Base-by-base conservation (phyloP, 257 asterid genomes). In the Nicotiana undulata region DNA sequence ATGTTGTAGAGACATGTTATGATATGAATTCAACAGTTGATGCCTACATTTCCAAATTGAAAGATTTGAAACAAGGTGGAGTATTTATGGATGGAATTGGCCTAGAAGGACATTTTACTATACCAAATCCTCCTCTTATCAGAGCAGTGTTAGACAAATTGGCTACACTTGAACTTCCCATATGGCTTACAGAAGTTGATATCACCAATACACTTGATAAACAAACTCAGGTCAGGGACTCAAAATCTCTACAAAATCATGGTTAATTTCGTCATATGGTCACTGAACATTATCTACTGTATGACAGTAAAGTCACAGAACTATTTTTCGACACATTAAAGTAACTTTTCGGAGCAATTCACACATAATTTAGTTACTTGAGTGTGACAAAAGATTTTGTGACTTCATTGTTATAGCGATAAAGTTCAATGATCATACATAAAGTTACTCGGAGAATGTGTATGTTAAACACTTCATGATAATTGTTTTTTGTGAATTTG, bases 161-260 rank as follows among this genome's bases (percentile, higher is more conserved):
- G 74, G 89, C 91, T 11, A 86, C 88, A 24, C 88, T 86, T 10
- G 82, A 84, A 24, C 87, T 90, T 32, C 88, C 93, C 18, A 84
- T 88, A 63, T 88, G 93, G 90, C 85, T 88, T 16, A 90, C 91
- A 4, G 91, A 90, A 81, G 87, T 89, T 13, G 91, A 90, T 81
- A 88, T 88, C 72, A 88, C 90, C 76, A 86, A 82, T 1, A 67
- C 46, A 20, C 63, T 86, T 56, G 63, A 83, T 44, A 44, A 79
- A 60, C 76, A 85, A 81, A 84, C 82, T n/a, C 96, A 91, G 89
- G 94, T 91, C 15, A 85, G 81, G 58, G 28, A 6, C 60, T 55
- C 61, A 17, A 66, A 16, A 15, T 29, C 46, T 66, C 75, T 40
- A 15, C 6, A 66, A 15, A 55, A 53, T 4, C n/a, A 4, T 9